Evolutionary conservation across 163 green algal species (phyloP).

Genomic region (Scenedesmus sp.): DNA sequence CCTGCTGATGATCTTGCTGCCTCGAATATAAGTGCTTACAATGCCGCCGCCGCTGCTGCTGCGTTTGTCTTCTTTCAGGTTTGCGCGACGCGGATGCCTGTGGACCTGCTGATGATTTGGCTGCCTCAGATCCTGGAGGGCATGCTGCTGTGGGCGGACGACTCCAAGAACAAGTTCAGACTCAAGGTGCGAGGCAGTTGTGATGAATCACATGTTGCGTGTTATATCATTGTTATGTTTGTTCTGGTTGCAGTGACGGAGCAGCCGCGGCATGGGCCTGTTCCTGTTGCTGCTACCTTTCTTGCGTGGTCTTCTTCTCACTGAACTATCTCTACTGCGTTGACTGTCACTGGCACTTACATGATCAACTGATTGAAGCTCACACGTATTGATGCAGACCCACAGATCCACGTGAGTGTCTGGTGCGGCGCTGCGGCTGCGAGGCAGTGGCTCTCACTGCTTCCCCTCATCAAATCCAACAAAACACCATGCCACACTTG

Average conservation of each 20-base stretch:
- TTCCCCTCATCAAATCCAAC: background rate
- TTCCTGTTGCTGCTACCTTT: background rate
- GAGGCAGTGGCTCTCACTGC: too few relatives aligned
- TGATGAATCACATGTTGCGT: too few relatives aligned
- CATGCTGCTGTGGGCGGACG: slow-evolving; percentile 92
- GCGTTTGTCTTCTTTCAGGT: slow-evolving; percentile 63
- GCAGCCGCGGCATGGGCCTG: background rate
- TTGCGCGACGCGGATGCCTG: slow-evolving; percentile 83
- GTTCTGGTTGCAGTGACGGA: too few relatives aligned
- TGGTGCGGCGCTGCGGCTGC: background rate
- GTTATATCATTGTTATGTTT: too few relatives aligned
- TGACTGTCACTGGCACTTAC: too few relatives aligned
- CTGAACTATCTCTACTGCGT: too few relatives aligned
- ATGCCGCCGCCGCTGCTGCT: background rate
- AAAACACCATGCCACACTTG: background rate
- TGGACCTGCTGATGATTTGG: slow-evolving; percentile 76
- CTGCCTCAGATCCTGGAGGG: slow-evolving; percentile 88
- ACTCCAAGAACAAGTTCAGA: slow-evolving; percentile 98
- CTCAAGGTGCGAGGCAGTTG: slow-evolving; percentile 81
- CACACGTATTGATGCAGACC: too few relatives aligned
- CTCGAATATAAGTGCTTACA: slow-evolving; percentile 60
- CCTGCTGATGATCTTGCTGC: slow-evolving; percentile 79
- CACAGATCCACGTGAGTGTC: background rate
- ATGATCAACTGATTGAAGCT: too few relatives aligned
- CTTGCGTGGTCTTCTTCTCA: background rate